phyloP scores from a whole-genome alignment of 139 green algal genomes.

The Chlamydomonas sphaeroides region DNA sequence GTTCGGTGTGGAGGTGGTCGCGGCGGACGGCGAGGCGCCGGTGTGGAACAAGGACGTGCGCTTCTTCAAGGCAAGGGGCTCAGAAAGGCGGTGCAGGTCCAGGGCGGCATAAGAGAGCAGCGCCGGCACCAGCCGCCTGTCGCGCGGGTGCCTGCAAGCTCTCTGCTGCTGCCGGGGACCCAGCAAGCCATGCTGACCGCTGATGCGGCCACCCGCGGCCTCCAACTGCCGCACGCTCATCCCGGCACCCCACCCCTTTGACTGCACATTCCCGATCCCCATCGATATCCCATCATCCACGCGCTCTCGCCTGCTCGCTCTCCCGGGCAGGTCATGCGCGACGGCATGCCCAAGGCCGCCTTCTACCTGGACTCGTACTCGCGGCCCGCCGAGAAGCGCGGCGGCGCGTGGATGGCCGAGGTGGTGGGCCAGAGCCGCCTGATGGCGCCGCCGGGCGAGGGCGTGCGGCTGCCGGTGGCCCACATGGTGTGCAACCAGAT shows the following conservation, averaged over 20 bases:
- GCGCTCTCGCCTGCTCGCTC: not conserved
- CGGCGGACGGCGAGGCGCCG: slow-evolving; percentile 84
- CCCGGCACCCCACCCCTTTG: not conserved
- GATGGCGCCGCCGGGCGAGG: slow-evolving; percentile 54
- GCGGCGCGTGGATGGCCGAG: slow-evolving; percentile 97
- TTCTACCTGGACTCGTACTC: slow-evolving; percentile 97
- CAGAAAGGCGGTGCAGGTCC: no score
- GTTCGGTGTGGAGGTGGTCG: slow-evolving; percentile 88
- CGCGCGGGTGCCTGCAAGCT: no score
- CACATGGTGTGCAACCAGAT: slow-evolving; percentile 98
- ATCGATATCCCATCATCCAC: no score
- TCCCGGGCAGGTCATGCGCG: slow-evolving; percentile 12
- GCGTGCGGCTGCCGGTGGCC: slow-evolving; percentile 89
- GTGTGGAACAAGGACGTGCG: slow-evolving; percentile 92
- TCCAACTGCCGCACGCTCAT: no score
- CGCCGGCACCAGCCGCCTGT: no score
- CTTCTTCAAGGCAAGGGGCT: slow-evolving; percentile 86
- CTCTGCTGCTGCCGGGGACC: no score
- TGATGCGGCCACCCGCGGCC: no score
- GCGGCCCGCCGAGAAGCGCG: slow-evolving; percentile 93
- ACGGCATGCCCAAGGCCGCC: slow-evolving; percentile 70
- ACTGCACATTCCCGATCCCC: no score
- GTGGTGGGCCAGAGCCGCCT: slow-evolving; percentile 71
- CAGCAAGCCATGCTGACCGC: no score
- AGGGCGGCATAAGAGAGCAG: no score